Evolutionary conservation across 1,284 basidiomycete species (phyloP).

Genomic region (Termitomyces sp.): DNA sequence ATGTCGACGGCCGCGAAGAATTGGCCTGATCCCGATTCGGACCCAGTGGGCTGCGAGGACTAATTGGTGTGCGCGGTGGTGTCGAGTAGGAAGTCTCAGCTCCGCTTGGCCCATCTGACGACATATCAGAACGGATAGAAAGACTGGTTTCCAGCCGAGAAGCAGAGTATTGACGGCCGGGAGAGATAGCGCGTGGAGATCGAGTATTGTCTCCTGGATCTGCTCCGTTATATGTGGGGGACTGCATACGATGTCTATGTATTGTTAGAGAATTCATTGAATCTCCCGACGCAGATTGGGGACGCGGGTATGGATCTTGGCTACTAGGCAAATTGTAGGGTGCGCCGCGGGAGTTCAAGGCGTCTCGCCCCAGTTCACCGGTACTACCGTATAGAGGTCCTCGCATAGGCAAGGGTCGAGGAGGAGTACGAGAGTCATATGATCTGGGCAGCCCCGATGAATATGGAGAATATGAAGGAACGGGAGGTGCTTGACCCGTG

Average conservation of each 20-base stretch:
- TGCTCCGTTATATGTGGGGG: conserved; percentile 28
- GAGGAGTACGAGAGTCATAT: conserved; percentile 29
- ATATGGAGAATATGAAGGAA: conserved; percentile 21
- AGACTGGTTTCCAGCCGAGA: conserved; percentile 25
- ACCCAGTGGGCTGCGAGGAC: conserved; percentile 39
- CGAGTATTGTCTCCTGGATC: conserved; percentile 29
- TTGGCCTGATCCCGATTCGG: conserved; percentile 22
- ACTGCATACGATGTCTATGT: conserved; percentile 29
- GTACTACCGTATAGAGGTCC: conserved; percentile 28
- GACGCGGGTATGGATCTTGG: conserved; percentile 52
- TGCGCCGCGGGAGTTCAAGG: conserved; percentile 23
- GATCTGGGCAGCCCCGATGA: conserved; percentile 32
- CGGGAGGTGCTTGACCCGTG: conserved; percentile 18
- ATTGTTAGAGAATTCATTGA: conserved; percentile 40
- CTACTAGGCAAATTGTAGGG: conserved; percentile 30
- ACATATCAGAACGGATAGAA: conserved; percentile 27
- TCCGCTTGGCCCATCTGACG: conserved; percentile 29
- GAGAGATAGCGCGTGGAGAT: conserved; percentile 35
- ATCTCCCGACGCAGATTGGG: conserved; percentile 52
- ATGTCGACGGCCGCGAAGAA: conserved; percentile 21
- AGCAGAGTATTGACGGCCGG: conserved; percentile 28
- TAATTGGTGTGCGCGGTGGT: conserved; percentile 56
- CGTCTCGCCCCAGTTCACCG: conserved; percentile 24
- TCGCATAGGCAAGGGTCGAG: conserved; percentile 36
- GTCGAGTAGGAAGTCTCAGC: conserved; percentile 35